Base-by-base conservation (phyloP, 2,329 filamentous ascomycete species). In the Pseudogymnoascus sp. region DNA sequence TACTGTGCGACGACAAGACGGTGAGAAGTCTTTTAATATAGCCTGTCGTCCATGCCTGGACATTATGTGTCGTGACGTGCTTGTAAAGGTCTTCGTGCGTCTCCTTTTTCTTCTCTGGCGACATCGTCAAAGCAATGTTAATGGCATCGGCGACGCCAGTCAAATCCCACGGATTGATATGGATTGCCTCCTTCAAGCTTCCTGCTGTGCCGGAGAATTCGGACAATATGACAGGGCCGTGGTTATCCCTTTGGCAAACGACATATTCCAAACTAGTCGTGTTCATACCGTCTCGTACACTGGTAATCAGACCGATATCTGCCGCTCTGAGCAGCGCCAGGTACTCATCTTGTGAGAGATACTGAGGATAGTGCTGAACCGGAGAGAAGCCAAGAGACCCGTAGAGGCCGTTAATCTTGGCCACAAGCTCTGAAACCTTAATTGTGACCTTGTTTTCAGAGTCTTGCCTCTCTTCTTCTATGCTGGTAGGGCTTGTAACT, bases 111-210 rank as follows among this genome's bases (percentile, higher is more conserved):
- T 85, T 79, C 8, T 83, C 80, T 1, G 79, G 73, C 0, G 83
- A 76, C 88, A 95, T 92, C 23, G 82, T 86, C 61, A 97, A 79
- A 3, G 91, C 92, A 59, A 84, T 76, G 69, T 95, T 82, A 71
- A 97, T 92, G 64, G 90, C 85, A 58, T 86, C 82, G 3, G 92
- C 92, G 12, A 96, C 92, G 34, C 89, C 89, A 23, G 81, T 84
- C 59, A 92, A 80, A 71, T 96, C 91, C 90, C 92, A 97, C 1
- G 92, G 92, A 74, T 97, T 97, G 77, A 97, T 96, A 73, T 95
- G 90, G 63, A 96, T 91, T 30, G 92, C 92, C 68, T 89, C 88
- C 63, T 83, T 82, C 35, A 97, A 80, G 60, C 86, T 94, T 59
- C 89, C 89, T 30, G 92, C 91, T 0, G 92, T 96, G 61, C 92